Base-by-base conservation (phyloP, 306 rosid genomes). In the Cicer pinnatifidum region DNA sequence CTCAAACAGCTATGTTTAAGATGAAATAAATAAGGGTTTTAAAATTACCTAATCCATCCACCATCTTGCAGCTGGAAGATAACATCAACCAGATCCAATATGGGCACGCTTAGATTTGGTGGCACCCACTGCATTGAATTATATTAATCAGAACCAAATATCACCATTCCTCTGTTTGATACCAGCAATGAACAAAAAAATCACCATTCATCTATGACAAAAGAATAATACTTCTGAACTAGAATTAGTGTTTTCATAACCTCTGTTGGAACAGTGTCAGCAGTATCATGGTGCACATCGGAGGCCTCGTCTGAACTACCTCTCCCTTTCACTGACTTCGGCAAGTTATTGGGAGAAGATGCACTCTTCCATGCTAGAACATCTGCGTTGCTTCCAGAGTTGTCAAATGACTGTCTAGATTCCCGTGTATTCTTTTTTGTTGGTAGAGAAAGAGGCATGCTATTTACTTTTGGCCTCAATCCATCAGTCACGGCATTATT, bases 1-100 rank as follows among this genome's bases (percentile, higher is more conserved):
- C 13, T 19, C 28, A 39, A 67, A 53, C 28, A 77, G 46, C 53
- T 41, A 51, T 39, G 65, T 46, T 60, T 38, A 11, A 19, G 62
- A 38, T 56, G 8, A 45, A 77, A 72, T 15, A 45, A 67, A 45
- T 16, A 72, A 11, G 58, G 44, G 48, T 53, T 67, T 63, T 72
- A 16, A 65, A 72, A 70, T 72, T 79, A 95, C 99, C 99, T 91
- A 81, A 95, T 95, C 99, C 99, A 95, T 75, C 99, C 99, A 66
- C 99, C 99, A 79, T 95, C 99, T 56, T 91, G 99, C 72, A 95
- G 84, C 84, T 95, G 96, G 82, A 95, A 82, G 83, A 95, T 87
- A 83, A 92, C 96, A 73, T 95, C 99, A 67, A 95, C 97, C 82
- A 91, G 83, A 83, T 91, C 91, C 80, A 95, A 80, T 82, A 95